Evolutionary conservation across 208 protist species (phyloP).

Genomic region (Acanthamoeba sp.): DNA sequence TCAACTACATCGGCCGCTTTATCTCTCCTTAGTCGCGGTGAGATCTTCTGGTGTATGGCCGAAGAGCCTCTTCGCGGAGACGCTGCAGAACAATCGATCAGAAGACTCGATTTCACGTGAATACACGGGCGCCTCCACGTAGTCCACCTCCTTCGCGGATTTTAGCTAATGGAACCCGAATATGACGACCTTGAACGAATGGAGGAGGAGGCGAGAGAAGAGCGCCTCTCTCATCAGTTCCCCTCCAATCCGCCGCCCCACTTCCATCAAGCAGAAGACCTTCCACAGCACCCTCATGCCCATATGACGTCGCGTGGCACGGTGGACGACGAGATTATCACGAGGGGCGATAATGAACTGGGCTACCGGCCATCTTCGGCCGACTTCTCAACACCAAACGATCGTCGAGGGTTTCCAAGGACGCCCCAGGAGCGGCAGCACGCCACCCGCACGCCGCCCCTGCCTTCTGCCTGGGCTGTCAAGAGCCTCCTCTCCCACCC

Average conservation of each 20-base stretch:
- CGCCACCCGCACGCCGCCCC: constrained; percentile 44
- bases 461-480: constrained; percentile 63
- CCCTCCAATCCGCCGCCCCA: neutral
- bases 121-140: constrained; percentile 7
- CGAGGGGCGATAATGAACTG: no score
- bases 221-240: neutral
- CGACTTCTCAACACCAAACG: neutral
- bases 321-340: neutral
- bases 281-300: no score
- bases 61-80: neutral
- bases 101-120: neutral
- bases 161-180: constrained; percentile 4
- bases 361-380: no score
- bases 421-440: constrained; percentile 54
- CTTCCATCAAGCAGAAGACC: no score
- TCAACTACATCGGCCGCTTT: no score
- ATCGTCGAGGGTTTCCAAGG: neutral
- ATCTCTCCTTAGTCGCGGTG: no score
- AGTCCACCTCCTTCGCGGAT: neutral
- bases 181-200: constrained; percentile 1
- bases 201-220: neutral
- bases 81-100: neutral
- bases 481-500: constrained; percentile 42
- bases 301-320: no score
- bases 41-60: neutral